Evolutionary conservation across 2,329 filamentous ascomycete genomes (phyloP).

Genomic region (Trichoderma sp.): DNA sequence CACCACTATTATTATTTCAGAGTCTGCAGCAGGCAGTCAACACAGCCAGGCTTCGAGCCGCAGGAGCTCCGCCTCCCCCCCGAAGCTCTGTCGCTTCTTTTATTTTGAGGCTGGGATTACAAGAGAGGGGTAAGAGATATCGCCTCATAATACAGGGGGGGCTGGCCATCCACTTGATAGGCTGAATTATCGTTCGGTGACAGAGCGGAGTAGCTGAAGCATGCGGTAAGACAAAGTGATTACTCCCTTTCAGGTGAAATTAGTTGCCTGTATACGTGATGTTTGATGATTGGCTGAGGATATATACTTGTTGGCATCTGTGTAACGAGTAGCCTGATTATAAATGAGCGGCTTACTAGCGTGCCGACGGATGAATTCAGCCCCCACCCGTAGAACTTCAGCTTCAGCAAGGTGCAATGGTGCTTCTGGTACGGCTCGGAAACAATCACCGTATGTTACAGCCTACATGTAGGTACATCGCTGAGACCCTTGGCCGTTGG

Average conservation of each 20-base stretch:
- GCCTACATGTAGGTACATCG: not conserved
- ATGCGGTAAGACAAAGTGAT: not conserved
- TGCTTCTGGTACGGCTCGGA: not conserved
- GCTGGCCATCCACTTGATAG: not conserved
- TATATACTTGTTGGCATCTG: not conserved
- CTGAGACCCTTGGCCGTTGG: not conserved
- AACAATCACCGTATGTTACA: not conserved
- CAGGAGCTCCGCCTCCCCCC: not conserved
- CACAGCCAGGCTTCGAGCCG: not conserved
- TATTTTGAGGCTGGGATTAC: not conserved
- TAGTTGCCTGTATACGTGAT: not conserved
- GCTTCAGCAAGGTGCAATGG: not conserved
- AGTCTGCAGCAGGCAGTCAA: not conserved
- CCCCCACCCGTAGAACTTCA: not conserved
- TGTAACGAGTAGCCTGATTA: not conserved
- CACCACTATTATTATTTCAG: not conserved
- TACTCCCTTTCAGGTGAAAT: not conserved
- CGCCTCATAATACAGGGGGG: not conserved
- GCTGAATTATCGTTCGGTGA: not conserved
- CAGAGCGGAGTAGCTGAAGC: not conserved
- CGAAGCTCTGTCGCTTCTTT: not conserved
- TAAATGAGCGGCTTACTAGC: not conserved
- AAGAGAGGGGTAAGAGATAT: not conserved
- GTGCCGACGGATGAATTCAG: not conserved
- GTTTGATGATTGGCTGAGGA: not conserved